These are phyloP conservation scores for Globisporangium viniferum DNA, from an alignment of 352 stramenopile species.

Conservation along the genomic window DNA sequence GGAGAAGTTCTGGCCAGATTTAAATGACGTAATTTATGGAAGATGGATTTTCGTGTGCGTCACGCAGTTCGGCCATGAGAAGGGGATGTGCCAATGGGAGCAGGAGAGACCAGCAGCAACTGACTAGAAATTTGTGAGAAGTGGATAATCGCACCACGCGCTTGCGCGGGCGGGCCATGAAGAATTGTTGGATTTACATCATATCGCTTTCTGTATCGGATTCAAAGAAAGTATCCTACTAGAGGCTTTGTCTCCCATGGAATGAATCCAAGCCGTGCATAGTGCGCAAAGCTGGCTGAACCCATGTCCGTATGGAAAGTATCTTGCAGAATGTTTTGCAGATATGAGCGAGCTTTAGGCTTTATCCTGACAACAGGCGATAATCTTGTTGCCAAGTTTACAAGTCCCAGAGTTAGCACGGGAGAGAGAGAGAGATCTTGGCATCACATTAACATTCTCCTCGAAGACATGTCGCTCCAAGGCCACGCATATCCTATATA, in stretches of 20 bases:
- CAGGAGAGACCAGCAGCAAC: too few relatives aligned
- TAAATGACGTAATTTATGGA: background rate
- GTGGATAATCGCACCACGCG: background rate
- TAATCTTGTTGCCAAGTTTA: background rate
- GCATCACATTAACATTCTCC: background rate
- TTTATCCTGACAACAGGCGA: background rate
- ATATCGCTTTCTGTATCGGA: too few relatives aligned
- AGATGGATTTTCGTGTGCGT: background rate
- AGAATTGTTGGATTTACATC: too few relatives aligned
- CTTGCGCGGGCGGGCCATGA: too few relatives aligned
- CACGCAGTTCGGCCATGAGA: background rate
- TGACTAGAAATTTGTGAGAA: background rate
- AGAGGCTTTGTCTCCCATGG: too few relatives aligned
- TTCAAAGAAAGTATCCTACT: too few relatives aligned
- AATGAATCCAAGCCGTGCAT: too few relatives aligned
- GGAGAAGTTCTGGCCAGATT: background rate
- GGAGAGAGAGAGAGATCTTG: background rate
- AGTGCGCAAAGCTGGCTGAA: too few relatives aligned
- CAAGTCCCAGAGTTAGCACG: background rate
- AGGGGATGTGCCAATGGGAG: background rate
- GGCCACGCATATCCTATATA: background rate
- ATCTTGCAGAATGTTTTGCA: too few relatives aligned
- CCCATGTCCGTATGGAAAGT: too few relatives aligned
- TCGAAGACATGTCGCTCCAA: background rate
- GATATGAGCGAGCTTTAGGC: background rate